These are phyloP conservation scores for Trichoderma sp. DNA, from an alignment of 2,329 filamentous ascomycete genomes.

Conservation along the genomic window DNA sequence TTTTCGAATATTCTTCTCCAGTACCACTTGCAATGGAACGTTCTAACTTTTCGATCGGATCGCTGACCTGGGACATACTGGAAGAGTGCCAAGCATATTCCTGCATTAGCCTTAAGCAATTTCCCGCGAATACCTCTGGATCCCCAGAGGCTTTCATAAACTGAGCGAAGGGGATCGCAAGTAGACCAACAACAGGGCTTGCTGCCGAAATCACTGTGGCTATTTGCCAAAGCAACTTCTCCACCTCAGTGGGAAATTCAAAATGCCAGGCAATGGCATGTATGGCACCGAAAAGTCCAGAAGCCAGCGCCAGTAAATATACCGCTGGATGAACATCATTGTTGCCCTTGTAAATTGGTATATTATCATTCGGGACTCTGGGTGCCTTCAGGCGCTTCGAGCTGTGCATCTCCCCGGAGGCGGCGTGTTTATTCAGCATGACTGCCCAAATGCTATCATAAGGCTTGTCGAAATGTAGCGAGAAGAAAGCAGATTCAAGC, in stretches of 20 bases:
- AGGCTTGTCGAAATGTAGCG: not conserved
- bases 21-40: not conserved
- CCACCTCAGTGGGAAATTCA: not conserved
- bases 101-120: not conserved
- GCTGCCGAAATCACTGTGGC: not conserved
- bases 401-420: too few relatives aligned
- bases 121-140: not conserved
- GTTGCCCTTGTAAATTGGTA: too few relatives aligned
- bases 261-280: not conserved
- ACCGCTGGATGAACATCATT: not conserved
- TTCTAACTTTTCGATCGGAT: not conserved
- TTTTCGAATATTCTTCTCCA: not conserved
- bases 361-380: too few relatives aligned
- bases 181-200: not conserved
- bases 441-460: not conserved
- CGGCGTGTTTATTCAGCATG: too few relatives aligned
- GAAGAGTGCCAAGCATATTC: not conserved
- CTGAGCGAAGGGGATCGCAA: not conserved
- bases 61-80: not conserved
- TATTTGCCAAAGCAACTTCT: not conserved
- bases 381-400: too few relatives aligned
- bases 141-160: not conserved
- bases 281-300: not conserved
- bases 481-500: not conserved
- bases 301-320: not conserved